phyloP scores from a whole-genome alignment of 1,284 basidiomycete genomes.

The Blastosporella zonata region DNA sequence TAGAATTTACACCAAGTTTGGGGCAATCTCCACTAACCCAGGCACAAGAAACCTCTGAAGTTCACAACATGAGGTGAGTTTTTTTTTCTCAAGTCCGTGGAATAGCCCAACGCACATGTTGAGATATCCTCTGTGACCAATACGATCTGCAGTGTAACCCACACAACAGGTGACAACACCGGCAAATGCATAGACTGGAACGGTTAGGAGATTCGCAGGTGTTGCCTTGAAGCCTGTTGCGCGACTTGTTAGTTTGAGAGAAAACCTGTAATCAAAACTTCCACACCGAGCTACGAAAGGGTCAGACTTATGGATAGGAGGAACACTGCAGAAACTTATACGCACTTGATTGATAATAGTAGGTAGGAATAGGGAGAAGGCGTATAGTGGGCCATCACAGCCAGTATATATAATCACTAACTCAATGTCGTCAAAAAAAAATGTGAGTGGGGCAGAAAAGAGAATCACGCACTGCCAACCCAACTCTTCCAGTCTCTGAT shows the following conservation, averaged over 20 bases:
- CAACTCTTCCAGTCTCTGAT: conserved; percentile 74
- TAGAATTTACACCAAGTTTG: conserved; percentile 10
- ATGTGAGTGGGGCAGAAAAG: not conserved
- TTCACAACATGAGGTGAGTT: not conserved
- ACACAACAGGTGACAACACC: conserved; percentile 63
- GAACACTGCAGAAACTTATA: not conserved
- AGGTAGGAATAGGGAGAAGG: conserved; percentile 71
- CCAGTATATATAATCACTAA: conserved; percentile 58
- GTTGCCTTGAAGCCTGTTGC: conserved; percentile 61
- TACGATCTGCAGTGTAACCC: conserved; percentile 60
- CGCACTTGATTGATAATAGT: conserved; percentile 64
- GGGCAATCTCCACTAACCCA: conserved; percentile 30
- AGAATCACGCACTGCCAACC: conserved; percentile 49
- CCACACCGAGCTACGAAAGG: conserved; percentile 43
- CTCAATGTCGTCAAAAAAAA: not conserved
- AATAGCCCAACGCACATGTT: conserved; percentile 49
- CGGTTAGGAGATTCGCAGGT: conserved; percentile 69
- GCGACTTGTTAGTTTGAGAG: not conserved
- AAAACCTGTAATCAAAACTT: conserved; percentile 8
- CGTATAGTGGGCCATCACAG: conserved; percentile 63
- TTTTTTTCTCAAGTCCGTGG: too few relatives aligned
- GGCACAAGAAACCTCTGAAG: conserved; percentile 32
- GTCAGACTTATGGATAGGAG: not conserved
- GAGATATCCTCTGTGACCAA: conserved; percentile 56
- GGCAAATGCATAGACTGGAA: conserved; percentile 66